Conservation (phyloP, 306 rosid genomes). For the Morella rubra region DNA sequence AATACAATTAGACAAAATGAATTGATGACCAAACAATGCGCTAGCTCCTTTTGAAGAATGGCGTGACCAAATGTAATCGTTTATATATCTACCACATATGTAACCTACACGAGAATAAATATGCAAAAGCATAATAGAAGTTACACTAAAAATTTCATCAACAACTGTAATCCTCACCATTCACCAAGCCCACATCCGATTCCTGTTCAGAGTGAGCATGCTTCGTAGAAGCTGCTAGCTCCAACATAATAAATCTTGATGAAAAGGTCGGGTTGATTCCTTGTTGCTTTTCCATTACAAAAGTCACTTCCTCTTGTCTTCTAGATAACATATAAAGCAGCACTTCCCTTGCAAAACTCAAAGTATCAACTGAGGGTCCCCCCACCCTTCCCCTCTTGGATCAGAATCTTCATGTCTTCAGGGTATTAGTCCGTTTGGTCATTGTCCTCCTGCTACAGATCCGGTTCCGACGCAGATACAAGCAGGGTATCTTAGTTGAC, state of each 20-base stretch:
- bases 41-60: too few species aligned
- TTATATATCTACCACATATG: too few species aligned
- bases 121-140: too few species aligned
- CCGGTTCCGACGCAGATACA: background rate
- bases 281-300: background rate
- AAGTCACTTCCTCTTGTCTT: slow-evolving; percentile 3
- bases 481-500: background rate
- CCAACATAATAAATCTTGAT: background rate
- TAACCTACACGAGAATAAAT: too few species aligned
- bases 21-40: background rate
- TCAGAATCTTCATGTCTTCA: background rate
- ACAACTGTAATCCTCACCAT: background rate
- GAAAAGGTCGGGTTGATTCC: background rate
- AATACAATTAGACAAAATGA: background rate
- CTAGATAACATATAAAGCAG: background rate
- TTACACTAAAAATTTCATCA: background rate
- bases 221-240: background rate
- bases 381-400: background rate
- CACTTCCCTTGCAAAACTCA: background rate
- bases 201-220: background rate
- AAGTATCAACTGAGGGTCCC: background rate
- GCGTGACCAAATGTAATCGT: too few species aligned
- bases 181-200: background rate
- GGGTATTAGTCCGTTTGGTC: background rate
- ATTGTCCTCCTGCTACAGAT: background rate